Base-by-base conservation (phyloP, 2,329 filamentous ascomycete species). In the Cordyceps fumosorosea region DNA sequence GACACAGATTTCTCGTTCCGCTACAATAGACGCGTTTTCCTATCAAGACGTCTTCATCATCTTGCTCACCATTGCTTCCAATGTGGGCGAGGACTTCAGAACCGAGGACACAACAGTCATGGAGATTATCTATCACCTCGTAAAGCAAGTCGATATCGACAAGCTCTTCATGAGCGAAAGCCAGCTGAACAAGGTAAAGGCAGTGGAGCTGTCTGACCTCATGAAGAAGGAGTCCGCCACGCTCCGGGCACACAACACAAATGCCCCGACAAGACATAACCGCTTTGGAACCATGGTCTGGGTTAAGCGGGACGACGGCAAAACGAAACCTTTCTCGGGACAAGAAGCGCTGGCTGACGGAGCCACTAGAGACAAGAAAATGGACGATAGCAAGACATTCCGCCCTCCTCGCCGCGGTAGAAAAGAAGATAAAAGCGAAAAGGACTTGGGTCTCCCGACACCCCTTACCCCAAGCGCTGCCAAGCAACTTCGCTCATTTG, bases 251-350 rank as follows among this genome's bases (percentile, higher is more conserved):
- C 89, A 92, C 68, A 88, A 89, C 60, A 88, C 87, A 67, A 87
- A 87, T 70, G 90, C 89, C 3, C 90, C 93, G 0, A 93, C 91
- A 3, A 82, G 95, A 54, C 95, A 99, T 74, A 96, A 93, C 68
- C 85, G 95, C 40, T 99, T 98, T 70, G 95, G 95, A 3, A 96
- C 93, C 12, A 98, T 98, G 90, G 87, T 97, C 40, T 98, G 93
- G 93, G 86, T 99, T 44, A 91, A 96, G 76, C 82, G 93, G 62
- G 89, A 92, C 55, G 89, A 93, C 67, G 87, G 89, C 56, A 93
- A 93, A 69, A 84, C 95, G 68, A 89, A 90, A 0, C 92, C 93
- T 0, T 83, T 99, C 1, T 93, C 92, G 0, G 95, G 95, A 1
- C 93, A 98, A 71, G 89, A 92, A 68, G 90, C 90, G 5, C 83